These are phyloP conservation scores for Ramichloridium luteum DNA, from an alignment of 2,329 filamentous ascomycete species.

Conservation along the genomic window DNA sequence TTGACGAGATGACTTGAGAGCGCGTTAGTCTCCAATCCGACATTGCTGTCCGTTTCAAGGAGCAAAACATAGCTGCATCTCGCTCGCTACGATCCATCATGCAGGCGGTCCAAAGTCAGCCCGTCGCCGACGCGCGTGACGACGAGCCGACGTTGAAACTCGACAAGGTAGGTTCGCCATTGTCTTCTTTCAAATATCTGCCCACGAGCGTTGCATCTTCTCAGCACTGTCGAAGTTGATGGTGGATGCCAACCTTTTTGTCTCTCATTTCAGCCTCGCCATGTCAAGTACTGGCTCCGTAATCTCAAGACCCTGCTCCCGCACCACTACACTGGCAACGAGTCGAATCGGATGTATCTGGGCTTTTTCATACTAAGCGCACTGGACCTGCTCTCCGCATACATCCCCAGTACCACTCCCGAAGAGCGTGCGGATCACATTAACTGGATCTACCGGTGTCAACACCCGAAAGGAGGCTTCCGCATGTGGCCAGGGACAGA, in stretches of 20 bases:
- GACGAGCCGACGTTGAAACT: no score
- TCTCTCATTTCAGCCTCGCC: slow-evolving; percentile 31
- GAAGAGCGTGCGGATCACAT: slow-evolving; percentile 46
- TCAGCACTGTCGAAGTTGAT: not conserved
- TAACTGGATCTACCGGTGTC: slow-evolving; percentile 74
- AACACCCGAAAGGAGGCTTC: slow-evolving; percentile 79
- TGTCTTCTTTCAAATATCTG: not conserved
- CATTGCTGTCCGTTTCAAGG: no score
- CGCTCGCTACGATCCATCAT: no score
- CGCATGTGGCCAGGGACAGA: slow-evolving; percentile 66
- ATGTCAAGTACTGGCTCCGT: slow-evolving; percentile 86
- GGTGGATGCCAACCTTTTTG: slow-evolving; percentile 1
- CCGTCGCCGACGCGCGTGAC: no score
- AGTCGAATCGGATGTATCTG: slow-evolving; percentile 81
- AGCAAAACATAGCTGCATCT: no score
- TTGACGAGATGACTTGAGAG: no score
- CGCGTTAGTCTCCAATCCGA: no score
- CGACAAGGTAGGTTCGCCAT: not conserved
- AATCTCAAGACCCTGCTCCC: slow-evolving; percentile 76
- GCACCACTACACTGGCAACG: slow-evolving; percentile 70
- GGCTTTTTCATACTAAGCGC: slow-evolving; percentile 82
- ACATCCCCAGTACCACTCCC: slow-evolving; percentile 42
- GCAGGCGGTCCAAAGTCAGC: no score
- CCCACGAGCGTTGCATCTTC: not conserved
- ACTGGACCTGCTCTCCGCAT: slow-evolving; percentile 62